phyloP scores from a whole-genome alignment of 306 rosid genomes.

The Morella rubra region DNA sequence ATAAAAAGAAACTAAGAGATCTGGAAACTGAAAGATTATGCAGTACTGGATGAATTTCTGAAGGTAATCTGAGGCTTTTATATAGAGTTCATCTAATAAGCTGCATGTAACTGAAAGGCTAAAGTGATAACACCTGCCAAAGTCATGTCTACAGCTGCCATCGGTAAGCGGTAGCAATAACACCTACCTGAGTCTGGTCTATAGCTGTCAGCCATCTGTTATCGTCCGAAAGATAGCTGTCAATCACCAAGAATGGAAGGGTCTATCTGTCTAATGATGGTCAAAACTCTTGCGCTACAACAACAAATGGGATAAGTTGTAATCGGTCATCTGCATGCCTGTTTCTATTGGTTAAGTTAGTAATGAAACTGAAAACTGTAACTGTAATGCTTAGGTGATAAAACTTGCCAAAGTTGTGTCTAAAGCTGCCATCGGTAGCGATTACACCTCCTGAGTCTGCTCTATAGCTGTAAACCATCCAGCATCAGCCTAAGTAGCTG shows the following conservation, averaged over 20 bases:
- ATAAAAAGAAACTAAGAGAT: not conserved
- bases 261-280: not conserved
- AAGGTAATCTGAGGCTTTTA: not conserved
- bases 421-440: too few species aligned
- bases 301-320: not conserved
- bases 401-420: too few species aligned
- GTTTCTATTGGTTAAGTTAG: not conserved
- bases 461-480: too few species aligned
- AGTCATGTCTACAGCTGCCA: not conserved
- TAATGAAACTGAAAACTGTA: too few species aligned
- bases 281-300: not conserved
- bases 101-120: not conserved
- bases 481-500: too few species aligned
- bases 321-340: not conserved
- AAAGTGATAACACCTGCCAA: not conserved
- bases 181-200: not conserved
- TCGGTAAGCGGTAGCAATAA: not conserved
- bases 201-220: not conserved
- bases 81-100: not conserved
- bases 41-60: not conserved
- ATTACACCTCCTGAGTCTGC: too few species aligned
- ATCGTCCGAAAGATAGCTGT: not conserved
- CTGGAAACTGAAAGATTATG: not conserved
- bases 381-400: too few species aligned
- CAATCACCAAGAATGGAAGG: not conserved